These are phyloP conservation scores for Didymella keratinophila DNA, from an alignment of 2,329 filamentous ascomycete species.

Conservation along the genomic window DNA sequence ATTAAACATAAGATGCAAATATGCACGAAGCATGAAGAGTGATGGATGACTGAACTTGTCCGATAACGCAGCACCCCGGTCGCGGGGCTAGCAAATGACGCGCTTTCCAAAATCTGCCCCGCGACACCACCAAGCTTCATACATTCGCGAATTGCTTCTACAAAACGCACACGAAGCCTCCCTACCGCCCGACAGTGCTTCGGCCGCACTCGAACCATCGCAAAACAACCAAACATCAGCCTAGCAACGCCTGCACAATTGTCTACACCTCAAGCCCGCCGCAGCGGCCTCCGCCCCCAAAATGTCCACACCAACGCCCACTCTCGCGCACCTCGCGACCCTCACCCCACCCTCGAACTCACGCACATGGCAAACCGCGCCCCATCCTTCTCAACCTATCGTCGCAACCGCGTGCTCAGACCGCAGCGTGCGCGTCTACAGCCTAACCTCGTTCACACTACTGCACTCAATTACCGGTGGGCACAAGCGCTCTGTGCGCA, in stretches of 20 bases:
- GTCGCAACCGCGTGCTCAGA: slow-evolving; percentile 87
- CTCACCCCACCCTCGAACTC: slow-evolving; percentile 61
- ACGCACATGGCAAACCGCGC: slow-evolving; percentile 84
- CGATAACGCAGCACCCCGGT: slow-evolving; percentile 25
- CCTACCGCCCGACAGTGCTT: not conserved
- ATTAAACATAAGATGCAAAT: not conserved
- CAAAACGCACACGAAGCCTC: not conserved
- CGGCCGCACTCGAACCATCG: not conserved
- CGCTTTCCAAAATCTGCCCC: slow-evolving; percentile 29
- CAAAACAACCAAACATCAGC: not conserved
- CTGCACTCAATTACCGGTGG: slow-evolving; percentile 84
- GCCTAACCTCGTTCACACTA: slow-evolving; percentile 78
- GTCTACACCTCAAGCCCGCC: not conserved
- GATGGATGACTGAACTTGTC: not conserved
- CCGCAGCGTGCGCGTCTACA: slow-evolving; percentile 89
- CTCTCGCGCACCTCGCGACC: slow-evolving; percentile 58
- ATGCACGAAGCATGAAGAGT: not conserved
- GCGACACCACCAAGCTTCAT: slow-evolving; percentile 4
- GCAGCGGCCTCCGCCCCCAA: slow-evolving; percentile 25
- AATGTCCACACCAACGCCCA: slow-evolving; percentile 26
- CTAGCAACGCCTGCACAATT: not conserved
- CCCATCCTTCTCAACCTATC: slow-evolving; percentile 86
- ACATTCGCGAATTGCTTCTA: slow-evolving; percentile 6
- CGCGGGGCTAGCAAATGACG: slow-evolving; percentile 33
- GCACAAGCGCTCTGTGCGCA: slow-evolving; percentile 88